Conservation (phyloP, 805 yeast genomes). For the Wickerhamiella australiensis region DNA sequence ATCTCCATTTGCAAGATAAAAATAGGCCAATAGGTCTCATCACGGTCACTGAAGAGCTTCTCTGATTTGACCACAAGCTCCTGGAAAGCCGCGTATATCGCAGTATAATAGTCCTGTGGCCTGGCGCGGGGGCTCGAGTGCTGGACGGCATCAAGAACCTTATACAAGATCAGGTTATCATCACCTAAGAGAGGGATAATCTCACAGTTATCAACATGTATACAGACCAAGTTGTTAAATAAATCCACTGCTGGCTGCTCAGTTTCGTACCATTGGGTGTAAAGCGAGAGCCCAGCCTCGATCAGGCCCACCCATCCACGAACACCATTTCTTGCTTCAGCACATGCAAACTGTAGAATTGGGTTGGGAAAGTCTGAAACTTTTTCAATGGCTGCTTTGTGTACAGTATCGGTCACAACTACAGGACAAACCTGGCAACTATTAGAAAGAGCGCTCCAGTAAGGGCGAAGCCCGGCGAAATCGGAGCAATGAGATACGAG, state of each 20-base stretch:
- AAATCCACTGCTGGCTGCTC: slow-evolving; percentile 3
- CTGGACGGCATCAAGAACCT: slow-evolving; percentile 11
- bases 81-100: not conserved
- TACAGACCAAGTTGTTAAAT: not conserved
- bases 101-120: not conserved
- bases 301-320: not conserved
- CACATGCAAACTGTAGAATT: not conserved
- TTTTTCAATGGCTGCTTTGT: not conserved
- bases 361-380: not conserved
- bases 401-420: not conserved
- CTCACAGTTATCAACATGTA: not conserved
- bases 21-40: slow-evolving; percentile 9
- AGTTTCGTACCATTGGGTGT: slow-evolving; percentile 1
- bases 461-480: not conserved
- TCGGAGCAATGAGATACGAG: not conserved
- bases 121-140: not conserved
- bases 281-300: not conserved
- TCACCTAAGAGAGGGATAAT: not conserved
- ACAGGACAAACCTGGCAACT: slow-evolving; percentile 5
- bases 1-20: slow-evolving; percentile 10
- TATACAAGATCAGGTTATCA: not conserved
- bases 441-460: slow-evolving; percentile 13
- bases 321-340: not conserved
- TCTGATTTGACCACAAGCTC: not conserved
- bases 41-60: not conserved